Percentiles rank a stretch among this genome's conserved stretches.
Evolutionary conservation across 805 yeast species (phyloP).

Genomic region (Nakazawaea holstii): DNA sequence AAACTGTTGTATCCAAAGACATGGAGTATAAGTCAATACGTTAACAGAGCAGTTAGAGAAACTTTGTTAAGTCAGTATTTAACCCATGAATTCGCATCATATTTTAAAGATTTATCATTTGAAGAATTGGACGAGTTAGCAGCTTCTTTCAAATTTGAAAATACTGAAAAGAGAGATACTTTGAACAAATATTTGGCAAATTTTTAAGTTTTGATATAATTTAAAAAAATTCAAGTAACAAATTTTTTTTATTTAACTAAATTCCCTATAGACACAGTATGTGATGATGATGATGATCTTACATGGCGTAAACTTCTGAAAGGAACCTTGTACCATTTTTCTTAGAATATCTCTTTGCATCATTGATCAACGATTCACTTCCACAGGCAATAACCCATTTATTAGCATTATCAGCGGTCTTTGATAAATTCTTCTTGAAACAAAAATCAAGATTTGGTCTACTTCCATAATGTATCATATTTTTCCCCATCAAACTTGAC

Average conservation of each 20-base stretch:
- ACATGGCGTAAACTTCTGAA: slow-evolving; percentile 39
- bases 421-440: slow-evolving; percentile 23
- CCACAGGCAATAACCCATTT: slow-evolving; percentile 61
- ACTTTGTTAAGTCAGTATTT: slow-evolving; percentile 37
- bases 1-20: slow-evolving; percentile 34
- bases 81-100: slow-evolving; percentile 40
- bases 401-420: slow-evolving; percentile 28
- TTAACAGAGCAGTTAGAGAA: slow-evolving; percentile 35
- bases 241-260: no score
- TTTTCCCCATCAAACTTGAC: slow-evolving; percentile 7
- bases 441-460: slow-evolving; percentile 38
- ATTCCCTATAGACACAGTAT: neutral
- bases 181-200: slow-evolving; percentile 24
- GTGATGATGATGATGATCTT: neutral
- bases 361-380: slow-evolving; percentile 37
- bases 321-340: slow-evolving; percentile 30
- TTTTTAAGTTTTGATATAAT: neutral
- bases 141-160: slow-evolving; percentile 45
- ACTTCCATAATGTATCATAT: slow-evolving; percentile 23
- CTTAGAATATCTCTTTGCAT: slow-evolving; percentile 33
- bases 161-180: slow-evolving; percentile 34
- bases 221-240: no score
- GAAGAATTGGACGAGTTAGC: slow-evolving; percentile 48
- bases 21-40: slow-evolving; percentile 33
- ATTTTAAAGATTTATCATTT: slow-evolving; percentile 32